Percentiles rank a stretch among this genome's conserved stretches.
Evolutionary conservation across 495 filamentous ascomycete genomes (phyloP).

Genomic region (Penicillium macrosclerotiorum): DNA sequence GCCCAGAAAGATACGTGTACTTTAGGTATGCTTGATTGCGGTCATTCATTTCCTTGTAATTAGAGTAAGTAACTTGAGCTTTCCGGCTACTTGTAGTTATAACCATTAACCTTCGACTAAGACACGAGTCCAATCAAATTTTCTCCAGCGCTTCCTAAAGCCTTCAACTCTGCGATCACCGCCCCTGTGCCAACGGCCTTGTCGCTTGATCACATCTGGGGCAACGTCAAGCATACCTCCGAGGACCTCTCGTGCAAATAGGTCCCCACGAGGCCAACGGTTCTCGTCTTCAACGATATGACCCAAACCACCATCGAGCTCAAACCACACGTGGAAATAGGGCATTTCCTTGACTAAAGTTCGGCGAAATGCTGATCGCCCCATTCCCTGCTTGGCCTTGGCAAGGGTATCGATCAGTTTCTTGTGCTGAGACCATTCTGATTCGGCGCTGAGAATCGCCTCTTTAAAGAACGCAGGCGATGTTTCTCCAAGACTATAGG

Average conservation of each 20-base stretch:
- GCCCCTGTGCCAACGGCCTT: constrained; percentile 82
- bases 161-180: constrained; percentile 69
- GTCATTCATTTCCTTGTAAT: too few species aligned
- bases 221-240: constrained; percentile 90
- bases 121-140: constrained; percentile 94
- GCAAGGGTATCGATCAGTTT: constrained; percentile 88
- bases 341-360: constrained; percentile 94
- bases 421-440: constrained; percentile 93
- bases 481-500: constrained; percentile 80
- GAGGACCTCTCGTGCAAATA: constrained; percentile 89
- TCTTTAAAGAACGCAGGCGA: constrained; percentile 95
- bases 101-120: constrained; percentile 58
- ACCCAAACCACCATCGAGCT: constrained; percentile 85
- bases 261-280: constrained; percentile 87
- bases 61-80: too few species aligned
- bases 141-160: constrained; percentile 82
- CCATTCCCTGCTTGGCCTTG: constrained; percentile 65
- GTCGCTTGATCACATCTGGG: constrained; percentile 81
- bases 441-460: constrained; percentile 81
- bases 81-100: too few species aligned
- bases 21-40: too few species aligned
- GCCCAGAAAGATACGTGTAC: too few species aligned
- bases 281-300: constrained; percentile 88
- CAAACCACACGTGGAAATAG: constrained; percentile 98
- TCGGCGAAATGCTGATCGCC: constrained; percentile 77